These are phyloP conservation scores for Cystofilobasidium capitatum DNA, from an alignment of 768 basidiomycete species.

Conservation along the genomic window DNA sequence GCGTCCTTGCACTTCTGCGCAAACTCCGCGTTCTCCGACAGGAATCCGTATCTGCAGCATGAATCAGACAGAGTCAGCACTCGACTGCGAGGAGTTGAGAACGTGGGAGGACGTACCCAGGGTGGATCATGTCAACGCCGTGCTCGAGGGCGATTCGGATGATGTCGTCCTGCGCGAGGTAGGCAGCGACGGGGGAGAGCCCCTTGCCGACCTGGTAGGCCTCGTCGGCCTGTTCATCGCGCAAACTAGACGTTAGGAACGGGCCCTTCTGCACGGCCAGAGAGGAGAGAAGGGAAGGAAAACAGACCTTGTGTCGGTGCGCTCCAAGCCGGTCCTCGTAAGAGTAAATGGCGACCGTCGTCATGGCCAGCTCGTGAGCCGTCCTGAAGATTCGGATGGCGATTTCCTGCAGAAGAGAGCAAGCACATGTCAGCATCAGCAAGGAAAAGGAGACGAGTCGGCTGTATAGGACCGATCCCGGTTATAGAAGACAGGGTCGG, in stretches of 20 bases:
- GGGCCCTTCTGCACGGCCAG: not conserved
- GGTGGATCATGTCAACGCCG: conserved; percentile 99
- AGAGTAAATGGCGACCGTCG: conserved; percentile 97
- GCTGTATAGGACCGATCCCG: not conserved
- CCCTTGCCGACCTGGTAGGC: conserved; percentile 97
- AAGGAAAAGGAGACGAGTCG: not conserved
- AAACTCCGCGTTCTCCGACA: conserved; percentile 92
- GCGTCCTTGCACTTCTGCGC: conserved; percentile 94
- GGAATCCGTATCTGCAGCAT: conserved; percentile 73
- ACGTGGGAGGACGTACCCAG: conserved; percentile 53
- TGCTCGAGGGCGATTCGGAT: conserved; percentile 93
- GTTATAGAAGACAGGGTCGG: conserved; percentile 13
- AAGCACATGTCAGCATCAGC: not conserved
- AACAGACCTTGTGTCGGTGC: conserved; percentile 82
- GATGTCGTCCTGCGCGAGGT: conserved; percentile 95
- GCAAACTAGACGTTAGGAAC: not conserved
- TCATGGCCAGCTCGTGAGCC: conserved; percentile 93
- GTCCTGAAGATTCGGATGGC: conserved; percentile 87
- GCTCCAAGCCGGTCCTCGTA: conserved; percentile 92
- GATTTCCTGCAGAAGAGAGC: conserved; percentile 61
- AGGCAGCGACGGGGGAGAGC: conserved; percentile 88
- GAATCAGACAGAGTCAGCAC: not conserved
- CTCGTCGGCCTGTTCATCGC: conserved; percentile 68
- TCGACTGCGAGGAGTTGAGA: not conserved
- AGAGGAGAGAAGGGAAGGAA: not conserved